Evolutionary conservation across 768 basidiomycete genomes (phyloP), one percentile per base, ranked within the genome.

Genomic region (Auricularia heimuer): DNA sequence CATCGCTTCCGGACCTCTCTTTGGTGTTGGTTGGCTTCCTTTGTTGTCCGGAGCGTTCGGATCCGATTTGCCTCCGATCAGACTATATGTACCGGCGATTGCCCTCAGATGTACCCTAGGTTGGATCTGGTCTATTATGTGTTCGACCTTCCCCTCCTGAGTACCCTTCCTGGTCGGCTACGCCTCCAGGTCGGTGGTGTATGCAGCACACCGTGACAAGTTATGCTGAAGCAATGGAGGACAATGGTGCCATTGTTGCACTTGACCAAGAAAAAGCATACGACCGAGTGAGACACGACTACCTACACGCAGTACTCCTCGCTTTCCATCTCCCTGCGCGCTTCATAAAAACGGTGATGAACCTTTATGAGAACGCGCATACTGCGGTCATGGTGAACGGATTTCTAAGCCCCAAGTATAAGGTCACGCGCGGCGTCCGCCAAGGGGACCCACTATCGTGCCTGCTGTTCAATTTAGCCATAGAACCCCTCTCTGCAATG

Each of bases 381-480:
- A 69, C 70, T 1, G 1, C 10, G 3, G 67, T 71, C 7, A 65
- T 70, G 4, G 51, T 71, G 0, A 71, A 71, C 42, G 61, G 68
- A 4, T 47, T 4, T 7, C 3, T 51, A 4, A 64, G 63, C 34
- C 14, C 2, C 0, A n/a, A n/a, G 3, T 71, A 62, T 42, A 11
- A 54, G 12, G 63, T 71, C 6, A 60, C 60, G 2, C 62, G 70
- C 65, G 70, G 70, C 2, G 70, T 71, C 2, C 21, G 70, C 3
- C 70, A 70, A 58, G 70, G 70, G 0, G 70, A 70, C 66, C 70
- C 70, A 1, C 24, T 70, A 2, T 71, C 70, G 3, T 71, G 70
- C 65, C 64, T 70, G 3, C 64, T 71, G 1, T 71, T 70, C 54
- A 58, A 70, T 61, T n/a, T 71, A 2, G 70, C 68, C 3, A 71